phyloP scores from a whole-genome alignment of 2,329 filamentous ascomycete genomes.

The Fusarium sp. region DNA sequence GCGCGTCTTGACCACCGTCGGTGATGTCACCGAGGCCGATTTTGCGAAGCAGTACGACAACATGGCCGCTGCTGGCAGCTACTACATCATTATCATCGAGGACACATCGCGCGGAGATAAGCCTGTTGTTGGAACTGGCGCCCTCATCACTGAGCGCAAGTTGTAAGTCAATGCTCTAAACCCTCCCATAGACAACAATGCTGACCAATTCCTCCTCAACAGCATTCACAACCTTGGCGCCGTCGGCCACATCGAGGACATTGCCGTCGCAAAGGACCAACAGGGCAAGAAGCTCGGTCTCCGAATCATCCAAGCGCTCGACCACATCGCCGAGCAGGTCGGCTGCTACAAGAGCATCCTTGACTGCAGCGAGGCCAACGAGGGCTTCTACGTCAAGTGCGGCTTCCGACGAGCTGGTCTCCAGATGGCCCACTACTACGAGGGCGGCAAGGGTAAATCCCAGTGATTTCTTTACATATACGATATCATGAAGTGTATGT shows the following conservation, averaged over 20 bases:
- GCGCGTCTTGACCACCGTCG: slow-evolving; percentile 91
- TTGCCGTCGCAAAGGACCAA: slow-evolving; percentile 93
- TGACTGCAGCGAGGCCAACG: slow-evolving; percentile 95
- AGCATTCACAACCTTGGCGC: slow-evolving; percentile 85
- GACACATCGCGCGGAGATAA: slow-evolving; percentile 71
- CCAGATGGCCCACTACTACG: slow-evolving; percentile 98
- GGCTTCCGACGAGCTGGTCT: slow-evolving; percentile 92
- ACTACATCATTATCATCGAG: slow-evolving; percentile 90
- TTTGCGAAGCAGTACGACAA: slow-evolving; percentile 88
- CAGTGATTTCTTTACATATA: slow-evolving; percentile 46
- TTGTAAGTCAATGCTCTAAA: slow-evolving; percentile 74
- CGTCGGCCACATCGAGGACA: slow-evolving; percentile 98
- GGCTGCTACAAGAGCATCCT: slow-evolving; percentile 98
- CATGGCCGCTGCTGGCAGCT: slow-evolving; percentile 81
- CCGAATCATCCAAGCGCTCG: slow-evolving; percentile 92
- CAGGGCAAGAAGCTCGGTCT: slow-evolving; percentile 97
- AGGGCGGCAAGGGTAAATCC: slow-evolving; percentile 66
- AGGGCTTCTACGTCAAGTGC: slow-evolving; percentile 98
- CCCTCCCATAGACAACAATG: not conserved
- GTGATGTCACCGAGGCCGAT: slow-evolving; percentile 81
- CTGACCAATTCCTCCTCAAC: slow-evolving; percentile 40
- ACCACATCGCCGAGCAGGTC: slow-evolving; percentile 87
- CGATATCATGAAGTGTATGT: not conserved
- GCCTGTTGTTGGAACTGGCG: slow-evolving; percentile 89
- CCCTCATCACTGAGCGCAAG: slow-evolving; percentile 93